Conservation (phyloP, 163 green algal genomes). For the Chloroidium sp. region DNA sequence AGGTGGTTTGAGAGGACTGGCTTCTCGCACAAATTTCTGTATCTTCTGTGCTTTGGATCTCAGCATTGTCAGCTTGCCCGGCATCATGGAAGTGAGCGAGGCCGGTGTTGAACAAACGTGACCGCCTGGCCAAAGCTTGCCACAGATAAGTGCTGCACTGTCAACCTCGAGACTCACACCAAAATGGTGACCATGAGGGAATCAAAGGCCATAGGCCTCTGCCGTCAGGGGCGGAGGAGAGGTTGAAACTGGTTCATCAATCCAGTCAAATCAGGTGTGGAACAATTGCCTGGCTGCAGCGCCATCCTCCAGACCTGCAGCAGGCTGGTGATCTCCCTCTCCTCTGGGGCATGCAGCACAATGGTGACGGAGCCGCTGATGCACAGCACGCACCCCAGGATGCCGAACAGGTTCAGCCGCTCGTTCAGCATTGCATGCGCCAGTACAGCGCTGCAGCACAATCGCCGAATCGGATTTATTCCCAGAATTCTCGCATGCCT, state of each 20-base stretch:
- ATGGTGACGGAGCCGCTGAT: slow-evolving; percentile 83
- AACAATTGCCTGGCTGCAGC: slow-evolving; percentile 64
- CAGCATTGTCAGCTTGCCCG: too few relatives aligned
- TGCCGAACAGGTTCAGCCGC: slow-evolving; percentile 85
- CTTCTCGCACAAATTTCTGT: too few relatives aligned
- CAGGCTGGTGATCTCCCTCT: slow-evolving; percentile 65
- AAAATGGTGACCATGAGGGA: background rate
- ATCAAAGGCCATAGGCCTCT: background rate
- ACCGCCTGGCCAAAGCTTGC: too few relatives aligned
- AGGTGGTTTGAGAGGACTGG: too few relatives aligned
- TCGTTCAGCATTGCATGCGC: slow-evolving; percentile 87
- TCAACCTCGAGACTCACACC: background rate
- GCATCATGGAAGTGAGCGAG: too few relatives aligned
- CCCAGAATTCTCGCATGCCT: too few relatives aligned
- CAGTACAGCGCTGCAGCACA: slow-evolving; percentile 70
- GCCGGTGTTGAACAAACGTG: too few relatives aligned
- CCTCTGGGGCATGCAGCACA: slow-evolving; percentile 87
- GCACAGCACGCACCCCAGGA: slow-evolving; percentile 88
- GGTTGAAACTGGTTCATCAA: background rate
- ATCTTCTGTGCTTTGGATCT: too few relatives aligned
- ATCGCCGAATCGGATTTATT: too few relatives aligned
- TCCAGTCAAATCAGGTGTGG: background rate
- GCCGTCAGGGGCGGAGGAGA: background rate
- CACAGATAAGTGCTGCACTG: background rate
- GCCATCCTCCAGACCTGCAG: slow-evolving; percentile 78